These are phyloP conservation scores for Rubus idaeus DNA, from an alignment of 306 rosid species.

Conservation along the genomic window DNA sequence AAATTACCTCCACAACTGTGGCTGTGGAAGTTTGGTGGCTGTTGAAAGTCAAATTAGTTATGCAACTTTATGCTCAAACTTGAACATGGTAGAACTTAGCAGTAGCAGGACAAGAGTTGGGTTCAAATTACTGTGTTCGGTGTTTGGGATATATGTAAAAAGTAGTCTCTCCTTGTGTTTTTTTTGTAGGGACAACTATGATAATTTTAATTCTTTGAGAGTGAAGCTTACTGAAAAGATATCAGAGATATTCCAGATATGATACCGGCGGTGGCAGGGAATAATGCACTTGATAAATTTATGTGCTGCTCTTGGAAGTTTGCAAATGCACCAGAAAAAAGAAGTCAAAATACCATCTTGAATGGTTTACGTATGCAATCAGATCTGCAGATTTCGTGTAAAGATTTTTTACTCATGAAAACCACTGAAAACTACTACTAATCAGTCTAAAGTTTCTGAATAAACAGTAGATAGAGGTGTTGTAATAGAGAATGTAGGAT, in stretches of 20 bases:
- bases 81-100: not conserved
- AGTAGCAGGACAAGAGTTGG: too few relatives aligned
- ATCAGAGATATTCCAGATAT: not conserved
- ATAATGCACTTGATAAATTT: not conserved
- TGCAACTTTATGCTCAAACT: not conserved
- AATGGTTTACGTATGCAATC: not conserved
- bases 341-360: not conserved
- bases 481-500: not conserved
- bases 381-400: not conserved
- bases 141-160: too few relatives aligned
- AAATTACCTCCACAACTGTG: too few relatives aligned
- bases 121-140: not conserved
- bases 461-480: not conserved
- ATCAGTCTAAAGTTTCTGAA: not conserved
- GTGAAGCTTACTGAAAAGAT: not conserved
- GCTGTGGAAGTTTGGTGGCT: not conserved
- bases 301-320: not conserved
- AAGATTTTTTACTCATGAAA: not conserved
- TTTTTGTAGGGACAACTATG: not conserved
- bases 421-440: not conserved
- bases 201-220: not conserved
- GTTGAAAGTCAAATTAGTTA: not conserved
- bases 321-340: not conserved
- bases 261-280: not conserved
- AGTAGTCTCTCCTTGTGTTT: not conserved